These are phyloP conservation scores for Aphanomyces cochlioides DNA, from an alignment of 352 stramenopile genomes.

Conservation along the genomic window DNA sequence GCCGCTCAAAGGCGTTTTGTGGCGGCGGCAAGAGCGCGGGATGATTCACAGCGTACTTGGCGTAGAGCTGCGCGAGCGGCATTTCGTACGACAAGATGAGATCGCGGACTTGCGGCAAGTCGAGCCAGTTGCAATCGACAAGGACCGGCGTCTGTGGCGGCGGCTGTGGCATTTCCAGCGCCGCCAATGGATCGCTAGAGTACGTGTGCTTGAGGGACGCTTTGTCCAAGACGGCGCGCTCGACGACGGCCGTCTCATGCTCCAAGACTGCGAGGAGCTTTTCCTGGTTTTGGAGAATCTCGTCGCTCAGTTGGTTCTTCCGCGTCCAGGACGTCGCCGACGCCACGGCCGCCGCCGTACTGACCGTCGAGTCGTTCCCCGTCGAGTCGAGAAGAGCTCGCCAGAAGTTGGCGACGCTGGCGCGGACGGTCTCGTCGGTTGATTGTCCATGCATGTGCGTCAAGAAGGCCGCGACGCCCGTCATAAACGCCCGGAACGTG, in stretches of 20 bases:
- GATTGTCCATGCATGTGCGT: neutral
- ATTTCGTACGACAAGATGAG: too few relatives aligned
- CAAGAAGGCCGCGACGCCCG: conserved; percentile 3
- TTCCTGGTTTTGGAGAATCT: conserved; percentile 79
- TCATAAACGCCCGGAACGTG: conserved; percentile 18
- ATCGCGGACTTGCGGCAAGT: too few relatives aligned
- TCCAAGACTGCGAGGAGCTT: conserved; percentile 72
- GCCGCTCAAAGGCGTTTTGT: neutral
- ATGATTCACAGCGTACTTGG: too few relatives aligned
- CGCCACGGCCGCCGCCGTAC: neutral
- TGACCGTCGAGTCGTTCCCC: neutral
- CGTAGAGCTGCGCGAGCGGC: too few relatives aligned
- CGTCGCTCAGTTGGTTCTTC: conserved; percentile 54
- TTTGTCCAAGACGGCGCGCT: conserved; percentile 76
- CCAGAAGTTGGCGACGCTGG: conserved; percentile 12
- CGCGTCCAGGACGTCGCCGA: conserved; percentile 46
- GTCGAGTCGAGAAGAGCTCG: neutral
- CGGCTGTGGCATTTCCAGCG: neutral
- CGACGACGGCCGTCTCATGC: conserved; percentile 72
- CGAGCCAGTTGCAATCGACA: too few relatives aligned
- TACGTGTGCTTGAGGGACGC: conserved; percentile 70
- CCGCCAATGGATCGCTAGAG: conserved; percentile 23
- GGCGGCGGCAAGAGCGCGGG: neutral
- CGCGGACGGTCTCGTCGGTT: neutral
- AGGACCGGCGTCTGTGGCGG: neutral